A percentile compares a stretch with the other conserved stretches of the same genome.
Evolutionary conservation across 129 eudicot genomes (phyloP).

Genomic region (Arctium lappa): DNA sequence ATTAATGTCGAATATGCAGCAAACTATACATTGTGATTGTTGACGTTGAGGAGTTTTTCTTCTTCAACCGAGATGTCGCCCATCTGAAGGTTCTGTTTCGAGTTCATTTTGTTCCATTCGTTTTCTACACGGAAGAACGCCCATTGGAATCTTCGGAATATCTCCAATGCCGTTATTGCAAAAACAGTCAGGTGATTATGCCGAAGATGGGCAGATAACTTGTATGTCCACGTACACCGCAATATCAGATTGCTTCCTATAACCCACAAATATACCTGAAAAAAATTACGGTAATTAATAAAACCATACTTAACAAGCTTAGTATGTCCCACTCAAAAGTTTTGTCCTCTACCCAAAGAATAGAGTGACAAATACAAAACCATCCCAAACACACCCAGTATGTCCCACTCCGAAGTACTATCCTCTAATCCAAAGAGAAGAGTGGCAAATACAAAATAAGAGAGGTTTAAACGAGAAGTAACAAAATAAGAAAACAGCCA

Average conservation of each 20-base stretch:
- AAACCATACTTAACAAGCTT: not conserved
- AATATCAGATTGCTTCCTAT: conserved; percentile 85
- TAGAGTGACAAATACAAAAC: not conserved
- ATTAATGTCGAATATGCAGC: not conserved
- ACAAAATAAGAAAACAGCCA: too few species aligned
- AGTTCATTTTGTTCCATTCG: conserved; percentile 79
- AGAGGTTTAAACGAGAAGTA: too few species aligned
- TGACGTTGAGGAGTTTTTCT: conserved; percentile 58
- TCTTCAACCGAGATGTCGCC: conserved; percentile 54
- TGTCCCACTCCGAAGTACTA: not conserved
- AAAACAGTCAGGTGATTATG: conserved; percentile 84
- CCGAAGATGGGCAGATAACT: conserved; percentile 95
- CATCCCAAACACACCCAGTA: not conserved
- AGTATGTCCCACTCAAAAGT: not conserved
- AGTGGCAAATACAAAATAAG: not conserved
- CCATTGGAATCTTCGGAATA: conserved; percentile 93
- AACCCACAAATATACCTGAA: conserved; percentile 83
- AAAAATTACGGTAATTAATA: not conserved
- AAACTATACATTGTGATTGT: conserved; percentile 65
- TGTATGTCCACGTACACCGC: conserved; percentile 98
- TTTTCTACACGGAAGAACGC: conserved; percentile 93
- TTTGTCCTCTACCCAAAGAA: not conserved
- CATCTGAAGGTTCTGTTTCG: conserved; percentile 51
- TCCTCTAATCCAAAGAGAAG: not conserved
- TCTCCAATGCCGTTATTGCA: conserved; percentile 73